Base-by-base conservation (phyloP, 345 rosid genomes). In the Litchi chinensis region DNA sequence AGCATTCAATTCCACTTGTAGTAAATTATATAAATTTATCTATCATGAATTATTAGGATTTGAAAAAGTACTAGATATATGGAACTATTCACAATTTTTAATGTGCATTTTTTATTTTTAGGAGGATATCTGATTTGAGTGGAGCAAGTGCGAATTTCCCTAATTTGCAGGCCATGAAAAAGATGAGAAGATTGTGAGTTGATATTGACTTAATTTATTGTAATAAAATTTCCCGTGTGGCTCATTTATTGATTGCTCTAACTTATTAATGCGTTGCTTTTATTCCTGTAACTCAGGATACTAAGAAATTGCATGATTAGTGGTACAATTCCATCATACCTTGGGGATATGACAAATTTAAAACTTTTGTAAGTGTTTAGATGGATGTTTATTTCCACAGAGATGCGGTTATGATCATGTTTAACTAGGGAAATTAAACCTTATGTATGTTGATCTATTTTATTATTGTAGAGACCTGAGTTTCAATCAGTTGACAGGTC, bases 71-170 rank as follows among this genome's bases (percentile, higher is more conserved):
- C 66, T 70, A 22, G 11, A 65, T 59, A 57, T 32, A 65, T 63
- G 19, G 71, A 56, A 13, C 8, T 24, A 39, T 40, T 40, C 44
- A 28, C 32, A 10, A 37, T 63, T 68, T 52, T 11, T 81, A 3
- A 44, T 39, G 22, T 28, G n/a, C 37, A 26, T 73, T 19, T 76
- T 76, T 26, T 19, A 65, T 79, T 37, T 41, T 65, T 75, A 93
- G 94, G 94, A 89, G 92, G 81, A 90, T 94, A 82, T 83, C 90
- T 10, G 93, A 94, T 87, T 80, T 96, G 83, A 73, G 41, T 15
- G 93, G 93, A 77, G 70, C 89, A 3, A 7, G 79, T 79, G 87
- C 86, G 24, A 13, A 57, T 70, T 89, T 96, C 74, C 97, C 98
- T 10, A 44, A 86, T 83, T 75, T 96, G 73, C 12, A 5, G 74